phyloP scores from a whole-genome alignment of 2,329 filamentous ascomycete genomes.

The Aspergillus quadrilineatus region DNA sequence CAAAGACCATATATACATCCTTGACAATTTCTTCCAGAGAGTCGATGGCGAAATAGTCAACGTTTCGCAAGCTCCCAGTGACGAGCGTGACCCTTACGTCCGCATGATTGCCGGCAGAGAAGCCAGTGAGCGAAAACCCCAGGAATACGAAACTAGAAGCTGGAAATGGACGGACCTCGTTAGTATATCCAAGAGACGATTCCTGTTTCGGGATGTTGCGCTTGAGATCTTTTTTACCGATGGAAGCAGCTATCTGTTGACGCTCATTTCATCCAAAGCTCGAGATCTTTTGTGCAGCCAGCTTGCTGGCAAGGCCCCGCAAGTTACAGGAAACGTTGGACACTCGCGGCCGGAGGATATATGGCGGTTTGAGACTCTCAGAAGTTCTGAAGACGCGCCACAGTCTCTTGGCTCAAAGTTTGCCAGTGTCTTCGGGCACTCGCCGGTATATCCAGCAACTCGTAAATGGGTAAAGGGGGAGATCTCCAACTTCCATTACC shows the following conservation, averaged over 20 bases:
- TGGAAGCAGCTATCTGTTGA: constrained; percentile 89
- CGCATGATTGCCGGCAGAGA: constrained; percentile 85
- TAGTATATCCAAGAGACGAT: constrained; percentile 91
- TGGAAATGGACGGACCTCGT: constrained; percentile 96
- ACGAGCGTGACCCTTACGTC: constrained; percentile 92
- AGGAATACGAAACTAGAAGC: constrained; percentile 78
- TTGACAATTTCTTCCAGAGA: constrained; percentile 95
- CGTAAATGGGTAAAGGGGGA: constrained; percentile 90
- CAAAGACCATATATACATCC: constrained; percentile 86
- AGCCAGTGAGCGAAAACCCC: constrained; percentile 56
- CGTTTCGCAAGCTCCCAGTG: constrained; percentile 85
- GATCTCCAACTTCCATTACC: constrained; percentile 96
- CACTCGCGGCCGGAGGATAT: constrained; percentile 79
- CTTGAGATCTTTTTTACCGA: constrained; percentile 98
- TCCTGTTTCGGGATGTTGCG: constrained; percentile 90
- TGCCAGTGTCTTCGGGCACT: constrained; percentile 85
- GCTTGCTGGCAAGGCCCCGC: constrained; percentile 75
- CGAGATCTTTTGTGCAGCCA: constrained; percentile 80
- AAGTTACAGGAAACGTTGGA: constrained; percentile 68
- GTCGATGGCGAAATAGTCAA: constrained; percentile 95
- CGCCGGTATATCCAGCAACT: constrained; percentile 78
- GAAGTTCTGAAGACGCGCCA: constrained; percentile 62
- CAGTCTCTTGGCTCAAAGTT: constrained; percentile 81
- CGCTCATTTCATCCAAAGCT: constrained; percentile 69
- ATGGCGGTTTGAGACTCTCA: constrained; percentile 86